Percentiles rank a stretch among this genome's conserved stretches.
Conservation (phyloP, 2,329 filamentous ascomycete genomes). For the Colletotrichum sp. region DNA sequence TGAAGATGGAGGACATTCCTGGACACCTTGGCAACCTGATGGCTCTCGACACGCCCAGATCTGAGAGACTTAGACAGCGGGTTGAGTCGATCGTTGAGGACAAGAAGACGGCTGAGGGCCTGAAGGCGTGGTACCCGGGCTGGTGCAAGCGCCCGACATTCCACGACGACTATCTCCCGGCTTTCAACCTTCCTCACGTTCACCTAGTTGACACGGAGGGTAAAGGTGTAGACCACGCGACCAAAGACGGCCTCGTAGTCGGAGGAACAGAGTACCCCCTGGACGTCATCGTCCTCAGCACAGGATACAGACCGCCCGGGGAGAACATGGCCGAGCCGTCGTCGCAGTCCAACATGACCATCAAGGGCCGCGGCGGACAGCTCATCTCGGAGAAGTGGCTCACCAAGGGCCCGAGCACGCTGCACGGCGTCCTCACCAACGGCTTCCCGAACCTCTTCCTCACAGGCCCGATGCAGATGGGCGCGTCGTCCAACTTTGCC, state of each 20-base stretch:
- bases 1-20: conserved; percentile 23
- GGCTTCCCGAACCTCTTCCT: conserved; percentile 63
- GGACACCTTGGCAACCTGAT: conserved; percentile 41
- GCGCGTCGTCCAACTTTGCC: conserved; percentile 40
- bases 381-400: conserved; percentile 51
- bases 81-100: conserved; percentile 59
- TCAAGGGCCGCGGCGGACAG: conserved; percentile 48
- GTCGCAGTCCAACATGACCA: conserved; percentile 20
- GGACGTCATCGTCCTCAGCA: conserved; percentile 42
- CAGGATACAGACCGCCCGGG: conserved; percentile 38
- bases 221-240: conserved; percentile 52
- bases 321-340: conserved; percentile 34
- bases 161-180: conserved; percentile 61
- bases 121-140: conserved; percentile 64
- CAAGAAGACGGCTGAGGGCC: conserved; percentile 49
- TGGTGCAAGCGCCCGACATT: conserved; percentile 71
- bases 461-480: conserved; percentile 45
- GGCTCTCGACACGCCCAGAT: conserved; percentile 43
- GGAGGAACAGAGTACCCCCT: conserved; percentile 51
- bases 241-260: conserved; percentile 49
- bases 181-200: conserved; percentile 65
- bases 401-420: conserved; percentile 45
- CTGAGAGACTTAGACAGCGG: conserved; percentile 49
- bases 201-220: conserved; percentile 64
- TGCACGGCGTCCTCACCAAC: conserved; percentile 54